Evolutionary conservation across 352 stramenopile genomes (phyloP).

Genomic region (Ophiocytium majus): DNA sequence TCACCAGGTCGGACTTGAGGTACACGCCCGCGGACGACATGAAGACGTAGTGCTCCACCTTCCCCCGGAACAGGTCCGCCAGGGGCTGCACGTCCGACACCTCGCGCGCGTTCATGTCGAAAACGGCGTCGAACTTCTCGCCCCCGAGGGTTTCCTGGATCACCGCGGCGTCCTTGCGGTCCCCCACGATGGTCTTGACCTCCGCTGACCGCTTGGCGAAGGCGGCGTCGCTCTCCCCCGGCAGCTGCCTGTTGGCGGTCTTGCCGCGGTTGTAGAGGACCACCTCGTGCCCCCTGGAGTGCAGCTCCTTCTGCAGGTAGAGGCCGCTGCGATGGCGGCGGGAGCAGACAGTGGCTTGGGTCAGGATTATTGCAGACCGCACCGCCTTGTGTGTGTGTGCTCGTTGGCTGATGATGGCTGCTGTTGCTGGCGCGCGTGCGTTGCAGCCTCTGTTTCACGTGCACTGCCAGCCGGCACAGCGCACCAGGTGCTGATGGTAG

Average conservation of each 20-base stretch:
- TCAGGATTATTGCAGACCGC: too few species aligned
- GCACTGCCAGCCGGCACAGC: not conserved
- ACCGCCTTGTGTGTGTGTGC: too few species aligned
- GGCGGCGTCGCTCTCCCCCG: conserved; percentile 43
- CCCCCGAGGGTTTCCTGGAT: conserved; percentile 34
- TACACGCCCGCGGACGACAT: conserved; percentile 59
- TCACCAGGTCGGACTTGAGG: conserved; percentile 57
- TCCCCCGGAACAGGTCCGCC: conserved; percentile 54
- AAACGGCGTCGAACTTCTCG: conserved; percentile 59
- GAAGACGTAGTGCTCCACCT: conserved; percentile 60
- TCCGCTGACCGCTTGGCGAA: conserved; percentile 54
- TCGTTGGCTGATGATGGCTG: too few species aligned
- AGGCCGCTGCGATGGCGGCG: conserved; percentile 45
- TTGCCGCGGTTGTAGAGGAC: conserved; percentile 60
- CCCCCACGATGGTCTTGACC: conserved; percentile 57
- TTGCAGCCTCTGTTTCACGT: too few species aligned
- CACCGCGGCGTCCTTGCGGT: conserved; percentile 57
- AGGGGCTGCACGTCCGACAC: conserved; percentile 53
- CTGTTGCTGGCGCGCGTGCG: too few species aligned
- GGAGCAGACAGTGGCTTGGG: too few species aligned
- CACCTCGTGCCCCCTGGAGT: conserved; percentile 55
- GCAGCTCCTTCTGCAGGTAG: conserved; percentile 59
- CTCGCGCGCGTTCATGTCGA: conserved; percentile 60
- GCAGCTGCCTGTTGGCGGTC: conserved; percentile 56
- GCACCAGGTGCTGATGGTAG: not conserved